Conservation (phyloP, 495 filamentous ascomycete genomes). For the Aspergillus diversus region DNA sequence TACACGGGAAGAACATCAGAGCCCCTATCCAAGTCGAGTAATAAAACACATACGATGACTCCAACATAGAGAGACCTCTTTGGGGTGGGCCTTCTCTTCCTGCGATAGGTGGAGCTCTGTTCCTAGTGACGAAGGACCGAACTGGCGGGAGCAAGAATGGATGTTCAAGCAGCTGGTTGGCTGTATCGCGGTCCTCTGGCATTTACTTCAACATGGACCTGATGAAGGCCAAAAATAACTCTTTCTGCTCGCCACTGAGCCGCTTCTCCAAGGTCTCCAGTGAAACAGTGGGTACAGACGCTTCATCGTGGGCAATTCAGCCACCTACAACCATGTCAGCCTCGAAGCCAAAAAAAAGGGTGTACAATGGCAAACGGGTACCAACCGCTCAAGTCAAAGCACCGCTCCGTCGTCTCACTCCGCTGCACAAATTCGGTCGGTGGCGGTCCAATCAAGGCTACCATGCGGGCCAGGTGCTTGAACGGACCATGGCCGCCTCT, state of each 20-base stretch:
- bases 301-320: constrained; percentile 35
- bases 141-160: constrained; percentile 28
- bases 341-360: constrained; percentile 10
- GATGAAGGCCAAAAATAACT: constrained; percentile 38
- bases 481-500: constrained; percentile 37
- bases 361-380: constrained; percentile 10
- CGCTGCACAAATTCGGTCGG: constrained; percentile 41
- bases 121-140: neutral
- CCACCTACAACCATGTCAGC: constrained; percentile 27
- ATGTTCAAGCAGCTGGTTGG: constrained; percentile 41
- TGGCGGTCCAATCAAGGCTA: constrained; percentile 48
- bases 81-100: neutral
- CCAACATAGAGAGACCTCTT: neutral
- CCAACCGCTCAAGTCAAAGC: constrained; percentile 39
- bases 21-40: no score
- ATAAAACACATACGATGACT: neutral
- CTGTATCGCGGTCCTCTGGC: constrained; percentile 45
- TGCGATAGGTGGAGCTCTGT: neutral
- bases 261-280: constrained; percentile 36
- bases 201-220: constrained; percentile 42
- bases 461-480: constrained; percentile 46
- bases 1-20: neutral
- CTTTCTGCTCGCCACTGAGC: constrained; percentile 36
- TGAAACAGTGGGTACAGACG: constrained; percentile 27
- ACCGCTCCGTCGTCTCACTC: constrained; percentile 39